Evolutionary conservation across 2,329 filamentous ascomycete species (phyloP).

Genomic region (Xylaria sp.): DNA sequence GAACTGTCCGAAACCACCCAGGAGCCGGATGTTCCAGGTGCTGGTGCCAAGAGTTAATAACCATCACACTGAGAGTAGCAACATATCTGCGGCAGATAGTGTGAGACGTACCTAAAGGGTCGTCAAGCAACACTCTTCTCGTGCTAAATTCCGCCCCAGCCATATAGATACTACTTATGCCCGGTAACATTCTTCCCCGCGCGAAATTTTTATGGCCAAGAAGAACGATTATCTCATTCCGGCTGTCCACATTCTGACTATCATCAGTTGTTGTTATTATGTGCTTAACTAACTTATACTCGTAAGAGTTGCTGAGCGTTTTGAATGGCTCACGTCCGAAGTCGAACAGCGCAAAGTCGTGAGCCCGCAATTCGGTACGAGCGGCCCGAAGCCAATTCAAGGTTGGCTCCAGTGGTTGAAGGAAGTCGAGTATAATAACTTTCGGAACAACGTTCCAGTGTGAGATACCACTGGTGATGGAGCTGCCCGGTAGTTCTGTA

Average conservation of each 20-base stretch:
- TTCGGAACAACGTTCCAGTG: neutral
- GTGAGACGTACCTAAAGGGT: neutral
- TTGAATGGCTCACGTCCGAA: neutral
- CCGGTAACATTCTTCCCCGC: neutral
- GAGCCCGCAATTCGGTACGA: neutral
- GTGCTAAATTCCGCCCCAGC: neutral
- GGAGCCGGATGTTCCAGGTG: conserved; percentile 3
- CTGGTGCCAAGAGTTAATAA: neutral
- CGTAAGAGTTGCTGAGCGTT: conserved; percentile 3
- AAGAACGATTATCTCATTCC: neutral
- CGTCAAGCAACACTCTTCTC: neutral
- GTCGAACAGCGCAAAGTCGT: conserved; percentile 1
- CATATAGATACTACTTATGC: neutral
- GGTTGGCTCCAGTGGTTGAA: neutral
- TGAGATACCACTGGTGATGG: neutral
- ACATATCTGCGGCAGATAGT: neutral
- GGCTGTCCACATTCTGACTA: no score
- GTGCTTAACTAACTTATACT: neutral
- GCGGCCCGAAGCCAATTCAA: neutral
- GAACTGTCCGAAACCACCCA: neutral
- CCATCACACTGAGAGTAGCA: neutral
- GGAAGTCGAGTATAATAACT: conserved; percentile 2
- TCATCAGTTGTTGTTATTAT: neutral
- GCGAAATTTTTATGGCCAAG: conserved; percentile 2
- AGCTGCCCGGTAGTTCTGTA: neutral